Conservation (phyloP, 306 rosid species). For the Clitoria ternatea region DNA sequence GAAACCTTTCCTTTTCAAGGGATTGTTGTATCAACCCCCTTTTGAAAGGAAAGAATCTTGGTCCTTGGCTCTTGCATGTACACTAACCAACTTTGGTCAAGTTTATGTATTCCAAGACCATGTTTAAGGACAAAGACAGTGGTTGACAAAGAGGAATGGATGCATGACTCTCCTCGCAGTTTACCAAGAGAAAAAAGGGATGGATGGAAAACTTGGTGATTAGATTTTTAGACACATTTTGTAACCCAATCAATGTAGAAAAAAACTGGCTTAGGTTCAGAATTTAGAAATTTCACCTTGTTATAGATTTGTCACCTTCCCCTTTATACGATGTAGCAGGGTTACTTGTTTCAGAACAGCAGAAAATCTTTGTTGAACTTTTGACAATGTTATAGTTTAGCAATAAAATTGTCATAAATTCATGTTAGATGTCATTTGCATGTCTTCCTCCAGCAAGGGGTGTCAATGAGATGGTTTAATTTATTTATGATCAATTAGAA, state of each 20-base stretch:
- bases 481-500: too few species aligned
- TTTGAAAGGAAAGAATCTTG: slow-evolving; percentile 12
- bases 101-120: slow-evolving; percentile 14
- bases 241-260: slow-evolving; percentile 24
- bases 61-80: slow-evolving; percentile 39
- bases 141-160: slow-evolving; percentile 26
- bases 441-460: too few species aligned
- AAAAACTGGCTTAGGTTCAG: slow-evolving; percentile 36
- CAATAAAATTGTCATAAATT: slow-evolving; percentile 25
- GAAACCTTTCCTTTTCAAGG: slow-evolving; percentile 8
- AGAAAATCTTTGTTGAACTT: slow-evolving; percentile 8
- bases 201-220: background rate
- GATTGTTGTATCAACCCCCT: slow-evolving; percentile 20
- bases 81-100: slow-evolving; percentile 26
- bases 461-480: too few species aligned
- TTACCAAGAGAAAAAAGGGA: background rate
- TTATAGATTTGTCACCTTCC: slow-evolving; percentile 24
- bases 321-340: slow-evolving; percentile 19
- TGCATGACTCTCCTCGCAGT: background rate
- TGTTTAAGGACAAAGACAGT: slow-evolving; percentile 7
- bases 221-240: slow-evolving; percentile 21
- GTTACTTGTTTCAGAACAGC: slow-evolving; percentile 27
- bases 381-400: slow-evolving; percentile 28
- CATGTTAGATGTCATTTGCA: background rate
- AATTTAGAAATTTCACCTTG: slow-evolving; percentile 29